Conservation (phyloP, 2,329 filamentous ascomycete species). For the Ascochyta pisi region DNA sequence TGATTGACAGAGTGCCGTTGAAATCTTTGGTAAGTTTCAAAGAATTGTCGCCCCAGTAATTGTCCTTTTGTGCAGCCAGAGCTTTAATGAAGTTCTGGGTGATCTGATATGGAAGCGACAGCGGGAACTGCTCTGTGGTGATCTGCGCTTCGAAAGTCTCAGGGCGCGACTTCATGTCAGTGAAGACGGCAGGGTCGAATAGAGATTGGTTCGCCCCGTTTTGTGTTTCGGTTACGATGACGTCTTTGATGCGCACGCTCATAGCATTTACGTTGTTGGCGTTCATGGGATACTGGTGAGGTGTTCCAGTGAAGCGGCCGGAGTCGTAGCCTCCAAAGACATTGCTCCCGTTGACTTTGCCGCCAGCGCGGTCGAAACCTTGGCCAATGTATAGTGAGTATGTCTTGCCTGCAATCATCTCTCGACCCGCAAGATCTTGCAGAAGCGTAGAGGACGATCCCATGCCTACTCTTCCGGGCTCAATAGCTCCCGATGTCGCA, state of each 20-base stretch:
- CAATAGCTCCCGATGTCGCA: slow-evolving; percentile 39
- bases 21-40: slow-evolving; percentile 48
- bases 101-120: slow-evolving; percentile 51
- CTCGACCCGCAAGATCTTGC: slow-evolving; percentile 42
- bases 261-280: slow-evolving; percentile 43
- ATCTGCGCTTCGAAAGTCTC: slow-evolving; percentile 50
- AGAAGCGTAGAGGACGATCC: slow-evolving; percentile 51
- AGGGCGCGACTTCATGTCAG: slow-evolving; percentile 40
- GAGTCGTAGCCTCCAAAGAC: slow-evolving; percentile 55
- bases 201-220: slow-evolving; percentile 44
- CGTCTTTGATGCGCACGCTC: slow-evolving; percentile 50
- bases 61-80: slow-evolving; percentile 45
- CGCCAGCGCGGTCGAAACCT: slow-evolving; percentile 51
- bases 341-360: slow-evolving; percentile 52
- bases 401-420: slow-evolving; percentile 50
- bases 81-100: slow-evolving; percentile 51
- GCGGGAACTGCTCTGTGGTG: slow-evolving; percentile 52
- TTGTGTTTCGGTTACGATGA: slow-evolving; percentile 45
- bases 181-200: slow-evolving; percentile 41
- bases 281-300: slow-evolving; percentile 45
- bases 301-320: slow-evolving; percentile 49
- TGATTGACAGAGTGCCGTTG: slow-evolving; percentile 51
- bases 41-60: slow-evolving; percentile 48
- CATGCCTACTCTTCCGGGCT: slow-evolving; percentile 50
- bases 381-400: slow-evolving; percentile 55